Base-by-base conservation (phyloP, 2,329 filamentous ascomycete species). In the Lasiodiplodia sp. region DNA sequence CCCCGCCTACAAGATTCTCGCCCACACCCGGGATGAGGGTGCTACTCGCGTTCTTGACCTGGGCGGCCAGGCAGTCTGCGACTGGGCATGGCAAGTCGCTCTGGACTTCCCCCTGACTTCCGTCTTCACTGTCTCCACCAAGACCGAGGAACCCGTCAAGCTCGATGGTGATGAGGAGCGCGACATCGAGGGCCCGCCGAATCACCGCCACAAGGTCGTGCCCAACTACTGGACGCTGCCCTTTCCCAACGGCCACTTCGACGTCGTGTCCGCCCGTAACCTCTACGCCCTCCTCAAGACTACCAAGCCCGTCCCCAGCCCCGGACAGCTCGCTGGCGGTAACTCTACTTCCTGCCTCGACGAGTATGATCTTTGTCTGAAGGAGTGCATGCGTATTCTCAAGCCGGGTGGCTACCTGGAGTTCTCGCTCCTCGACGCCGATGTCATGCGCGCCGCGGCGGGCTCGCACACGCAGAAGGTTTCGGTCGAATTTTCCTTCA, bases 51-150 rank as follows among this genome's bases (percentile, higher is more conserved):
- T 97, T 68, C 87, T 98, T 31, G 95, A 98, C 77, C 89, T 97
- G 40, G 94, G 92, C 60, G 94, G 94, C 55, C 90, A 95, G 76
- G 86, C 91, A 0, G 89, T 92, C 16, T 95, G 93, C 77, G 94
- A 97, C 79, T 99, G 96, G 96, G 95, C 92, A 25, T 99, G 96
- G 96, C 90, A 96, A 77, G 92, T 93, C 69, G 94, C 96, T 0
- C 86, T 92, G 60, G 91, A 95, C 78, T 96, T 94, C 79, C 93
- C 92, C 21, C 91, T 93, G 77, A 87, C 92, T 68, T 94, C 93
- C 78, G 88, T 97, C 66, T 96, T 94, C 82, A 97, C 95, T 0
- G 93, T 95, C 67, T 92, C 91, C 47, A 93, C 91, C 71, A 78
- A 77, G 68, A 78, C 80, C 65, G 76, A 79, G 47, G 80, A 80